Conservation (phyloP, 2,329 filamentous ascomycete species). For the Scedosporium apiospermum region DNA sequence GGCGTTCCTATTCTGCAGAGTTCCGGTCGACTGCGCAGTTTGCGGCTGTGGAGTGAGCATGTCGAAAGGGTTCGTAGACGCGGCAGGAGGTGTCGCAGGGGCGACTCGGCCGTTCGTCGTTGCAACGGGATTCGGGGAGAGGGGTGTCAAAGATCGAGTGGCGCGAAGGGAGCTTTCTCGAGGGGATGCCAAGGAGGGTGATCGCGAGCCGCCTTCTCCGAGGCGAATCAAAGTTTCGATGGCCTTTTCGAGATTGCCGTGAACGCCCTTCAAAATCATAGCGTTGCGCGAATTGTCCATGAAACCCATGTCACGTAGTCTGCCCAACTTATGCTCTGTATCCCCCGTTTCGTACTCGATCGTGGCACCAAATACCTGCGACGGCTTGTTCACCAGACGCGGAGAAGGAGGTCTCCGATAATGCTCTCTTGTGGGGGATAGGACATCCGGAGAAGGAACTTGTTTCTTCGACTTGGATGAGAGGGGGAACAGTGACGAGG, state of each 20-base stretch:
- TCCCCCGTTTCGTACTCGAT: constrained; percentile 49
- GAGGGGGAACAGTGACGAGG: constrained; percentile 59
- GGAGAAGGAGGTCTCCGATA: constrained; percentile 23
- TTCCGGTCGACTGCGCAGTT: constrained; percentile 57
- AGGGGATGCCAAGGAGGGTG: constrained; percentile 28
- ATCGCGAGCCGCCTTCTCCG: constrained; percentile 54
- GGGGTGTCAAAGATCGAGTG: constrained; percentile 46
- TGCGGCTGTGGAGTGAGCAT: constrained; percentile 45
- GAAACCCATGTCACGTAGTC: constrained; percentile 87
- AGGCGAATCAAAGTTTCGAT: constrained; percentile 77
- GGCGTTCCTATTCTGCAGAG: constrained; percentile 46
- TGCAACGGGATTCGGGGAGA: constrained; percentile 24
- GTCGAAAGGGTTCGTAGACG: constrained; percentile 61
- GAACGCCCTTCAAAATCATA: constrained; percentile 70
- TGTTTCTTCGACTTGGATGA: constrained; percentile 53
- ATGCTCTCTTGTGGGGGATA: constrained; percentile 4
- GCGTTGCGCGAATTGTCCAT: constrained; percentile 71
- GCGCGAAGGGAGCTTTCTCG: constrained; percentile 37
- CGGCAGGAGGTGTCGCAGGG: constrained; percentile 29
- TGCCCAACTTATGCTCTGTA: constrained; percentile 65
- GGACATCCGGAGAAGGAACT: constrained; percentile 20
- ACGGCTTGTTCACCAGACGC: constrained; percentile 51
- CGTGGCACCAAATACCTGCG: constrained; percentile 59
- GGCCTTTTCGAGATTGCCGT: constrained; percentile 76
- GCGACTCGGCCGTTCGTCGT: constrained; percentile 16